phyloP scores from a whole-genome alignment of 2,329 filamentous ascomycete genomes.

The Bertia moriformis region DNA sequence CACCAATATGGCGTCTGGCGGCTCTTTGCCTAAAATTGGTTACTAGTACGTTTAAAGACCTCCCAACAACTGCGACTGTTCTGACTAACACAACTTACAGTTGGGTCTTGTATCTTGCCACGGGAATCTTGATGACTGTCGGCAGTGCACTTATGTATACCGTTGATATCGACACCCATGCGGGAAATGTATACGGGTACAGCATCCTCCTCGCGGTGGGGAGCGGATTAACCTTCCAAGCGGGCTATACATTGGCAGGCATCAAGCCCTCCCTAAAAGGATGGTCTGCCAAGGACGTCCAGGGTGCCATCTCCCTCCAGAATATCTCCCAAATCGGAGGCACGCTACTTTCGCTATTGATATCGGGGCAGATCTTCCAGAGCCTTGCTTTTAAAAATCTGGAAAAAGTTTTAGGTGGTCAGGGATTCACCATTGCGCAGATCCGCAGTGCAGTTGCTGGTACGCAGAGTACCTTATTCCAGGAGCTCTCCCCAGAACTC shows the following conservation, averaged over 20 bases:
- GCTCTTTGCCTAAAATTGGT: slow-evolving; percentile 18
- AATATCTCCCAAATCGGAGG: neutral
- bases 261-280: too few species aligned
- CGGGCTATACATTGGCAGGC: slow-evolving; percentile 15
- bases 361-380: neutral
- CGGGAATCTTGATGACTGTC: slow-evolving; percentile 12
- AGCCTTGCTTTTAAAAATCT: neutral
- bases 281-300: too few species aligned
- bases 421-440: neutral
- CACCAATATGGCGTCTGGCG: slow-evolving; percentile 18
- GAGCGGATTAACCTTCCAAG: slow-evolving; percentile 13
- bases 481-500: neutral
- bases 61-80: too few species aligned
- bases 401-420: neutral
- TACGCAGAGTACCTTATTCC: neutral
- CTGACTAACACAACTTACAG: too few species aligned
- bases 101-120: slow-evolving; percentile 15
- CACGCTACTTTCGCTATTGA: neutral
- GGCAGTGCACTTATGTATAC: slow-evolving; percentile 12
- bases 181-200: slow-evolving; percentile 14
- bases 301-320: neutral
- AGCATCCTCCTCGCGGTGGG: slow-evolving; percentile 17
- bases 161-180: slow-evolving; percentile 8
- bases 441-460: neutral
- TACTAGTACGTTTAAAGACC: too few species aligned